Base-by-base conservation (phyloP, 2,329 filamentous ascomycete species). In the Tolypocladium tundrense region DNA sequence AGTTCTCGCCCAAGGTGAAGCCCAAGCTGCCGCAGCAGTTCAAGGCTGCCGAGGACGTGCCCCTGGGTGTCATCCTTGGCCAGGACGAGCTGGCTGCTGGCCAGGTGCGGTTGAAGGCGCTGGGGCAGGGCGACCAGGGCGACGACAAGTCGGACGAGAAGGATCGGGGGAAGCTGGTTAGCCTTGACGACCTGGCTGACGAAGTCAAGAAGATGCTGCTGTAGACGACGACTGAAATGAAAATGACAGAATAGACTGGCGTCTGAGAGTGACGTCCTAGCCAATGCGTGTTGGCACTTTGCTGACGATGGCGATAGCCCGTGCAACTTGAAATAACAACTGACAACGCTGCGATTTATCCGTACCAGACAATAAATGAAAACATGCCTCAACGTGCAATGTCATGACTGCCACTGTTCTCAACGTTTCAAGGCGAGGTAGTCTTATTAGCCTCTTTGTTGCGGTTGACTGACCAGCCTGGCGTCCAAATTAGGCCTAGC, bases 91-190 rank as follows among this genome's bases (percentile, higher is more conserved):
- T 96, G 45, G 87, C 86, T 60, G 80, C 84, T 33, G 91, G 91
- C 56, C 88, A 96, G 71, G 88, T 95, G 64, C 90, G 88, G 74
- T 82, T 97, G 70, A 97, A 97, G 84, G 85, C 77, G 81, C 74
- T 80, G 72, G 77, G 91, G 52, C 78, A 95, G 58, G 81, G 82
- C 4, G 87, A 94, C 45, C 78, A 95, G 58, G 81, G 82, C 4
- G 87, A 94, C 45, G 90, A 86, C 33, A 89, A 97, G 78, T 87
- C 91, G 0, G 90, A 96, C 0, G 90, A 96, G 72, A 96, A 97
- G 77, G 89, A 96, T 60, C 53, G 61, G 45, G 93, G 92, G 54
- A 81, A 92, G 48, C 74, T 91, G 58, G 84, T 97, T 27, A 77
- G 86, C 56, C 78, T 88, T 62, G 73, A 73, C 39, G 78, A 85